A percentile compares a stretch with the other conserved stretches of the same genome.
phyloP scores from a whole-genome alignment of 1,139 yeast genomes.

The Zhuliangozyma blackwelliae region DNA sequence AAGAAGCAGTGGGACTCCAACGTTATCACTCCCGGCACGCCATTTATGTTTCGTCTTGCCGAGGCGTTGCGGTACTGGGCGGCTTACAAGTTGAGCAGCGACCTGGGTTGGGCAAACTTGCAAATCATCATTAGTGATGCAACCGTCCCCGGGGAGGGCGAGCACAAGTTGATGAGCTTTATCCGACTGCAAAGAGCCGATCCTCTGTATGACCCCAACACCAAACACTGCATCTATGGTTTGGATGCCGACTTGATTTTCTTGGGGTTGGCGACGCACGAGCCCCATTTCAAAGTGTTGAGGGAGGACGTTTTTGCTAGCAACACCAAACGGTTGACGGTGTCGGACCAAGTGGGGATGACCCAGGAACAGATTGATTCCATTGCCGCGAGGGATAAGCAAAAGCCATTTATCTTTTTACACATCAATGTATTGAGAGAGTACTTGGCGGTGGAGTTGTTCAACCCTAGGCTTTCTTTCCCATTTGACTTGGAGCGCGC shows the following conservation, averaged over 20 bases:
- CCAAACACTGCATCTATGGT: slow-evolving; percentile 92
- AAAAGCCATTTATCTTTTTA: slow-evolving; percentile 91
- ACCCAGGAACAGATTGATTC: slow-evolving; percentile 56
- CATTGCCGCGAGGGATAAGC: slow-evolving; percentile 53
- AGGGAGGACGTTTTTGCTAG: slow-evolving; percentile 95
- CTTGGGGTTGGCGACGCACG: slow-evolving; percentile 93
- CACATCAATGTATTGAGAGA: slow-evolving; percentile 86
- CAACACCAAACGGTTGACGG: slow-evolving; percentile 44
- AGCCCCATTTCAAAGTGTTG: slow-evolving; percentile 89
- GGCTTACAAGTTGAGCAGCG: slow-evolving; percentile 78
- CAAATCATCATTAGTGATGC: slow-evolving; percentile 90
- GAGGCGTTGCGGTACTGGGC: slow-evolving; percentile 83
- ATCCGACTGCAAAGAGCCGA: slow-evolving; percentile 83
- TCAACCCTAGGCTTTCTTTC: slow-evolving; percentile 64
- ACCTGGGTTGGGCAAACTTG: slow-evolving; percentile 85
- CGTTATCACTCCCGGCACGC: slow-evolving; percentile 99
- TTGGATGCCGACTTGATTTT: slow-evolving; percentile 97
- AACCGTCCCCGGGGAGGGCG: slow-evolving; percentile 99
- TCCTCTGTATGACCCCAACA: slow-evolving; percentile 82
- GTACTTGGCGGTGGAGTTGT: slow-evolving; percentile 78
- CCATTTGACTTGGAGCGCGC: slow-evolving; percentile 90
- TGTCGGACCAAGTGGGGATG: slow-evolving; percentile 52
- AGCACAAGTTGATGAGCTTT: slow-evolving; percentile 94
- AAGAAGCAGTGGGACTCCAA: slow-evolving; percentile 80
- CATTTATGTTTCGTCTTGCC: slow-evolving; percentile 90